A percentile compares a stretch with the other conserved stretches of the same genome.
Conservation (phyloP, 352 stramenopile genomes). For the Phytophthora sp. region DNA sequence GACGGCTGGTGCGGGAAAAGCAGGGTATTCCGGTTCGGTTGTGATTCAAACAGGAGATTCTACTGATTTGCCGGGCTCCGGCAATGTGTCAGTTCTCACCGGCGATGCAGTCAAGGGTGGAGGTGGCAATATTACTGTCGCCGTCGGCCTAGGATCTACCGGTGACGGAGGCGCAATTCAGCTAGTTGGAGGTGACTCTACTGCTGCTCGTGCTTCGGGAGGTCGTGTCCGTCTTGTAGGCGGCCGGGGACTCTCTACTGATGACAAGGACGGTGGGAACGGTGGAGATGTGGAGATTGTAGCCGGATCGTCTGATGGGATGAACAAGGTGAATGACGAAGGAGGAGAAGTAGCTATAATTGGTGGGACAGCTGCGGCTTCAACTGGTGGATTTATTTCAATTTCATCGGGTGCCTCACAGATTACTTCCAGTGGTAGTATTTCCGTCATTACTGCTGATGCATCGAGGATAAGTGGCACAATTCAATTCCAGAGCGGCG, state of each 20-base stretch:
- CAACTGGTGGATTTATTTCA: constrained; percentile 49
- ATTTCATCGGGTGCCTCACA: constrained; percentile 49
- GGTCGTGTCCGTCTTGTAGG: constrained; percentile 53
- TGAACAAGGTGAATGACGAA: constrained; percentile 42
- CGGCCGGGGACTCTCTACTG: constrained; percentile 47
- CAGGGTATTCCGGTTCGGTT: constrained; percentile 76
- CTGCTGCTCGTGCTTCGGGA: constrained; percentile 42
- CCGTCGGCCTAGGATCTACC: constrained; percentile 45
- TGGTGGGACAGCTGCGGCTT: constrained; percentile 46
- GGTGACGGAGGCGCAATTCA: constrained; percentile 62
- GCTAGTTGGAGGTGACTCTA: constrained; percentile 51
- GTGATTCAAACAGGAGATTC: constrained; percentile 67
- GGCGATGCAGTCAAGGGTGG: constrained; percentile 52
- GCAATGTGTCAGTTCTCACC: constrained; percentile 72
- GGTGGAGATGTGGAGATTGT: constrained; percentile 56
- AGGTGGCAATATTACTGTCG: constrained; percentile 68
- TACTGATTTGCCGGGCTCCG: constrained; percentile 53
- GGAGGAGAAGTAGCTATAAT: constrained; percentile 42
- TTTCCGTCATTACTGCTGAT: constrained; percentile 45
- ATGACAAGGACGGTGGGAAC: constrained; percentile 65
- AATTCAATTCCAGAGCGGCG: constrained; percentile 41
- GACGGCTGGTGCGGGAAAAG: constrained; percentile 64
- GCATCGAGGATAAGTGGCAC: constrained; percentile 37
- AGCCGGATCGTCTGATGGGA: constrained; percentile 50
- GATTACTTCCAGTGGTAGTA: constrained; percentile 47